A percentile compares a stretch with the other conserved stretches of the same genome.
phyloP scores from a whole-genome alignment of 1,284 basidiomycete genomes.

The Phlebopus sp. region DNA sequence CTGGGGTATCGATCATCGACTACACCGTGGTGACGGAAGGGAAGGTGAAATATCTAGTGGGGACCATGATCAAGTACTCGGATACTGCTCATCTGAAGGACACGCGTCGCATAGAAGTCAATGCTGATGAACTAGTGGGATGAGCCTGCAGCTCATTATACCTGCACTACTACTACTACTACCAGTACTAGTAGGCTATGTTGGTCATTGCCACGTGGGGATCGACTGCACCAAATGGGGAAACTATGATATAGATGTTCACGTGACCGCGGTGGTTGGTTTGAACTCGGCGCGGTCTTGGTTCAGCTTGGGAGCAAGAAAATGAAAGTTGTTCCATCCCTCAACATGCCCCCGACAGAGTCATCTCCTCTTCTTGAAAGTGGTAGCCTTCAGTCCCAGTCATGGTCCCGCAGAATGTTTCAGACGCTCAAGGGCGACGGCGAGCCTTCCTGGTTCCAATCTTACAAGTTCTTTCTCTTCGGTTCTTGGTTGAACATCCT shows the following conservation, averaged over 20 bases:
- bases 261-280: too few species aligned
- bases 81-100: slow-evolving; percentile 52
- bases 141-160: background rate
- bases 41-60: slow-evolving; percentile 29
- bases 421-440: slow-evolving; percentile 53
- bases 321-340: too few species aligned
- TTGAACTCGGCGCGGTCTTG: background rate
- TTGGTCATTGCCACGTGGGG: too few species aligned
- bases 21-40: slow-evolving; percentile 31
- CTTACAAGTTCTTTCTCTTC: slow-evolving; percentile 67
- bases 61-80: slow-evolving; percentile 51
- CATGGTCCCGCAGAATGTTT: slow-evolving; percentile 33
- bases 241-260: too few species aligned
- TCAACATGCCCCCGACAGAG: slow-evolving; percentile 30
- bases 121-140: slow-evolving; percentile 46
- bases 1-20: slow-evolving; percentile 60
- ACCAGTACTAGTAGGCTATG: too few species aligned
- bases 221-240: too few species aligned
- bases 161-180: too few species aligned
- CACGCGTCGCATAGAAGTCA: slow-evolving; percentile 37
- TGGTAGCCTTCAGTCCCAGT: slow-evolving; percentile 19
- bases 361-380: slow-evolving; percentile 45
- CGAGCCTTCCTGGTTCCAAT: slow-evolving; percentile 59
- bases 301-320: background rate
- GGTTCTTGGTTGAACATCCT: slow-evolving; percentile 76